phyloP scores from a whole-genome alignment of 768 basidiomycete species.

The Serpula lacrymans region DNA sequence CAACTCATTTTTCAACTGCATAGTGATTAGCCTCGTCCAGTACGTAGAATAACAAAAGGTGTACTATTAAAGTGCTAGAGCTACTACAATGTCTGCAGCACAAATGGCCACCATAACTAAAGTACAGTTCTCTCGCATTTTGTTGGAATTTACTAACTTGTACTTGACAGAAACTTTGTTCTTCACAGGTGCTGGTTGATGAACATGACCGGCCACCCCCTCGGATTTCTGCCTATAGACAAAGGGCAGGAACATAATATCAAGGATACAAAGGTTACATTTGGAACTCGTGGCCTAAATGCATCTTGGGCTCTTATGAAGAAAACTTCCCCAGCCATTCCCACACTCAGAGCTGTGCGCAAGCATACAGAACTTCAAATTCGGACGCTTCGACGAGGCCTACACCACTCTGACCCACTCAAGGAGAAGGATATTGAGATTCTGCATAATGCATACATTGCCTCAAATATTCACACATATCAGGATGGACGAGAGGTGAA shows the following conservation, averaged over 20 bases:
- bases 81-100: no score
- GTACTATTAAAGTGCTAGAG: no score
- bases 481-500: neutral
- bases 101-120: no score
- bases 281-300: slow-evolving; percentile 30
- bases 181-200: slow-evolving; percentile 26
- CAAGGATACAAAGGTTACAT: slow-evolving; percentile 33
- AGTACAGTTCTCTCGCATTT: no score
- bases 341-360: slow-evolving; percentile 16
- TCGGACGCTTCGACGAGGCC: slow-evolving; percentile 19
- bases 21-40: slow-evolving; percentile 15
- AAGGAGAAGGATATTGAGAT: slow-evolving; percentile 8
- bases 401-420: slow-evolving; percentile 20
- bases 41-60: slow-evolving; percentile 10
- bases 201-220: slow-evolving; percentile 19
- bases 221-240: slow-evolving; percentile 24
- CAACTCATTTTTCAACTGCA: no score
- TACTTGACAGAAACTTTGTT: slow-evolving; percentile 24
- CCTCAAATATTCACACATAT: slow-evolving; percentile 2
- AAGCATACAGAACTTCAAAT: slow-evolving; percentile 26
- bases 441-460: slow-evolving; percentile 3
- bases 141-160: no score
- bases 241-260: slow-evolving; percentile 34
- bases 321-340: slow-evolving; percentile 32
- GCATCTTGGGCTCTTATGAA: slow-evolving; percentile 13